Base-by-base conservation (phyloP, 257 asterid species). In the Scutellaria minor region DNA sequence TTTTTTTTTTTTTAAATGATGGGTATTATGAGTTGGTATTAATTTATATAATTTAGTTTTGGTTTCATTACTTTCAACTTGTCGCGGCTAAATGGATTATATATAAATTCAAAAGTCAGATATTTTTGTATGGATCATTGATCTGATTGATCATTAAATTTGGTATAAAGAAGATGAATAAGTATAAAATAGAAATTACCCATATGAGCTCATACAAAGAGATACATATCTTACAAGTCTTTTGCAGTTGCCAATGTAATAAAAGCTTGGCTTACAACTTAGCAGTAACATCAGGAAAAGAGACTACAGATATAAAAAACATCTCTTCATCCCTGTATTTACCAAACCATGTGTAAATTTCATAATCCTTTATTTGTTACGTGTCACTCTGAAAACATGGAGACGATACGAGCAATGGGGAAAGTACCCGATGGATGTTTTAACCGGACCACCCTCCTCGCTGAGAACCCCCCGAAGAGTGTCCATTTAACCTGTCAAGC, bases 401-500 rank as follows among this genome's bases (percentile, higher is more conserved):
- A 46, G 65, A 57, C 7, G 47, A 14, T 24, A 27, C 57, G 2
- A 9, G 67, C 40, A 51, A 27, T n/a, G 8, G n/a, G 56, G 3
- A 0, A 20, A 9, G 15, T 2, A 10, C 8, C 1, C 4, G 9
- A 6, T 13, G 64, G 67, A 13, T 1, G 42, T 44, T 65, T 77
- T 71, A 83, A 53, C 81, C 80, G 48, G 89, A 88, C 96, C 96
- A 88, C 69, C 86, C 89, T 83, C 85, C 88, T 84, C 97, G 85
- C 87, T 88, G 98, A 67, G 95, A 75, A 31, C 90, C 87, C 39
- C 91, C 97, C 37, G 90, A 80, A 40, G 96, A 55, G 78, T 86
- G 92, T 11, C 96, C 97, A 56, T 91, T 94, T 86, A 94, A 74
- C 76, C 89, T 72, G 46, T 91, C 96, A 2, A 90, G 86, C 84